phyloP scores from a whole-genome alignment of 2,329 filamentous ascomycete genomes.

The Exutisphaerella laricina region DNA sequence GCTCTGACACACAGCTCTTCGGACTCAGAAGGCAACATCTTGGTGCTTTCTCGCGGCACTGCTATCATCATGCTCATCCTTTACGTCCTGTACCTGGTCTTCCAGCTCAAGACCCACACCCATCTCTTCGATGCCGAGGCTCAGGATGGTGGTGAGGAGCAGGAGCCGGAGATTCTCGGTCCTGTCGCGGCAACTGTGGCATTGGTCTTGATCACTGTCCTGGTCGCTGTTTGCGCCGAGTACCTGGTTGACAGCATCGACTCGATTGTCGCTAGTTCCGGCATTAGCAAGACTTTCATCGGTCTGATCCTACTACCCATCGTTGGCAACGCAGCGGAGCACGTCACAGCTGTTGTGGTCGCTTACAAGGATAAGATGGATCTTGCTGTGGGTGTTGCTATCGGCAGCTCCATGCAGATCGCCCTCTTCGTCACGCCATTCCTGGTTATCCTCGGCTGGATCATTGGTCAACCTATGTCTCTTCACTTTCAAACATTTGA shows the following conservation, averaged over 20 bases:
- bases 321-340: constrained; percentile 53
- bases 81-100: constrained; percentile 51
- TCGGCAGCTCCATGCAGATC: constrained; percentile 52
- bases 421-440: constrained; percentile 55
- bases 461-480: constrained; percentile 50
- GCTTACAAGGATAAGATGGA: constrained; percentile 56
- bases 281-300: constrained; percentile 53
- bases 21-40: constrained; percentile 41
- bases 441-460: constrained; percentile 53
- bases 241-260: constrained; percentile 53
- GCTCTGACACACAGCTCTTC: constrained; percentile 37
- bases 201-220: constrained; percentile 44
- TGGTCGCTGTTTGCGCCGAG: constrained; percentile 49
- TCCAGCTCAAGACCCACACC: constrained; percentile 50
- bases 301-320: constrained; percentile 53
- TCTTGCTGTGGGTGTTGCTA: constrained; percentile 51
- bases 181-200: constrained; percentile 43
- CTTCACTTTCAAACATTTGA: constrained; percentile 86
- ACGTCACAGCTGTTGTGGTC: constrained; percentile 51
- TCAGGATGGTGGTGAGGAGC: constrained; percentile 30
- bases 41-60: constrained; percentile 49
- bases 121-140: constrained; percentile 42
- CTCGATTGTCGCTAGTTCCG: constrained; percentile 46
- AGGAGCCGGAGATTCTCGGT: constrained; percentile 39
- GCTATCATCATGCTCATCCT: constrained; percentile 50